phyloP scores from a whole-genome alignment of 208 protist species.

The Tetramitus jugosus region DNA sequence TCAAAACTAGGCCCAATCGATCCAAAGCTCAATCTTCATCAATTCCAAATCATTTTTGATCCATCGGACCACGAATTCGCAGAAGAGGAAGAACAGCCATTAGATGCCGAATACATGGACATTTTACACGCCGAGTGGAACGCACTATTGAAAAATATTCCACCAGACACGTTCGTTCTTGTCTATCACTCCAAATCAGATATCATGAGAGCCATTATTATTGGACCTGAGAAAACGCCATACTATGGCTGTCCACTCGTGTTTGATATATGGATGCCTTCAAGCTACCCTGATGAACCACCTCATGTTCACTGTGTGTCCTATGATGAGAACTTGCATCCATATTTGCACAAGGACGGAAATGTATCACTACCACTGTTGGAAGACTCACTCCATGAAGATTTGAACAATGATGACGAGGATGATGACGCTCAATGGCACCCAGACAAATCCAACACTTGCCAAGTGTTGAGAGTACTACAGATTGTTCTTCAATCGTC shows the following conservation, averaged over 20 bases:
- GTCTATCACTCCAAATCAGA: background rate
- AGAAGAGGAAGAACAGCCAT: background rate
- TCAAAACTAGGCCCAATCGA: background rate
- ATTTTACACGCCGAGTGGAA: background rate
- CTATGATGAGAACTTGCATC: conserved; percentile 55
- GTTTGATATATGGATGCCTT: conserved; percentile 46
- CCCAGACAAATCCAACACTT: background rate
- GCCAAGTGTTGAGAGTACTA: conserved; percentile 57
- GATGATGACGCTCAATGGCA: no score
- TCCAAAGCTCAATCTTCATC: background rate
- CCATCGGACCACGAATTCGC: background rate
- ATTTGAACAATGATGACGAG: no score
- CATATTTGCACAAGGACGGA: conserved; percentile 63
- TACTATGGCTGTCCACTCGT: conserved; percentile 40
- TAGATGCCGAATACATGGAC: background rate
- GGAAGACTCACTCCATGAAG: no score
- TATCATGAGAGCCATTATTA: conserved; percentile 19
- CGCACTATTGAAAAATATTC: background rate
- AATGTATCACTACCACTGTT: conserved; percentile 65
- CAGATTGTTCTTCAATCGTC: conserved; percentile 57
- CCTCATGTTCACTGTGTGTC: conserved; percentile 54
- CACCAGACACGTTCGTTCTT: background rate
- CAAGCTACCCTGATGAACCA: conserved; percentile 49
- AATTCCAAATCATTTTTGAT: background rate
- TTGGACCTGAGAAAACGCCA: background rate